Base-by-base conservation (phyloP, 2,329 filamentous ascomycete species). In the Bipolaris victoriae region DNA sequence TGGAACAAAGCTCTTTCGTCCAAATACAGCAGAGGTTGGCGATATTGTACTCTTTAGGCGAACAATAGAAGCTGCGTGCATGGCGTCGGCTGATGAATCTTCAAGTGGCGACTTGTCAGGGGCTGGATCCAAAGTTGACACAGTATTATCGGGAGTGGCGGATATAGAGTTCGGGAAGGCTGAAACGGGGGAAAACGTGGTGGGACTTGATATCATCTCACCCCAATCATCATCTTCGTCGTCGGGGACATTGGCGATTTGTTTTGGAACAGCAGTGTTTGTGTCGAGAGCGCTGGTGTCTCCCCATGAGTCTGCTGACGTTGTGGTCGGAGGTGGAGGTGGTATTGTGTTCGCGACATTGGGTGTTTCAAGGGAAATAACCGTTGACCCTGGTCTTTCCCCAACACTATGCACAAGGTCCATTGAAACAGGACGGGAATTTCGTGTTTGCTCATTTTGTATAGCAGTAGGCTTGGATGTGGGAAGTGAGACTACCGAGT, bases 201-300 rank as follows among this genome's bases (percentile, higher is more conserved):
- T 69, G 47, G 74, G 72, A 13, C 68, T 76, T 41, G 75, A 68
- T 40, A 77, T 69, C 75, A 77, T 77, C 39, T 77, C 75, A 50
- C 75, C 75, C 75, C 75, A 77, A 22, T 76, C 72, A 24, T 77
- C 75, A 13, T 75, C 71, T 40, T 67, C 65, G 22, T 74, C 67
- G 39, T 58, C 48, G 18, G 52, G 51, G 13, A 31, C 49, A 29
- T 36, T 31, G 2, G 52, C 31, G 22, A 35, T 20, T 10, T 57
- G 33, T 41, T 46, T 9, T 29, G 60, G 64, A 15, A 55, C 43
- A 15, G 48, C 31, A 5, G 51, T 16, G 24, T 37, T 55, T 2
- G 54, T 67, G 26, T 71, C 65, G 7, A 69, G 44, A 46, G 20
- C 49, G 33, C 51, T 54, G 10, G 64, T 46, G n/a, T 26, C 48